Evolutionary conservation across 257 asterid species (phyloP), one percentile per base, ranked within the genome.

Genomic region (Linderniella brevidens): DNA sequence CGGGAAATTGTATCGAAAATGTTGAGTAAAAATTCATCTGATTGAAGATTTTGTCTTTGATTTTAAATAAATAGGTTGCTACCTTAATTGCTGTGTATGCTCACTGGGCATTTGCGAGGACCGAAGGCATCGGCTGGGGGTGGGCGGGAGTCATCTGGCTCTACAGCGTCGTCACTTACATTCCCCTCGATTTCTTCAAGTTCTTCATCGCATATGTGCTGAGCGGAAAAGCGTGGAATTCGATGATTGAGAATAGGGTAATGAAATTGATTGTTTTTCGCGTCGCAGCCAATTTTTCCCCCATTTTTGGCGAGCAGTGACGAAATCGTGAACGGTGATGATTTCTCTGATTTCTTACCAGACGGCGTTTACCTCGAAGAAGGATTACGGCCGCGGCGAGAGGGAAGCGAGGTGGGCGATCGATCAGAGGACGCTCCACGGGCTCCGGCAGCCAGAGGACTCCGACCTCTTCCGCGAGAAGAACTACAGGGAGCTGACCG

Each of bases 71-170:
- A 8, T 32, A 74, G 82, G 16, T 75, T 55, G 83, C 83, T 17
- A 75, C 83, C 19, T 2, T 71, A 3, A 35, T 75, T 29, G 76
- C 83, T 0, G 83, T 71, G 7, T 75, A 75, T 16, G 64, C 77
- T 13, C 35, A 65, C 38, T 75, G 83, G 83, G 74, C 32, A 8
- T 75, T 75, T 14, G 83, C 83, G 39, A 62, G 65, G 38, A 65
- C 71, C 52, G 38, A 42, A 0, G 79, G 76, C 1, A 57, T 68
- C 4, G 83, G 83, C 0, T 75, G 83, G 83, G 83, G 82, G 4
- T 74, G 82, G 82, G 78, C 78, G 1, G 73, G 68, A 1, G 76
- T 68, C 8, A 71, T 75, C 18, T 75, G 84, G 84, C 20, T 75
- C 11, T 75, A 65, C 56, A 75, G 72, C 58, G 0, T 75, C 43